Percentiles rank a stretch among this genome's conserved stretches.
These are phyloP conservation scores for Sonneratia caseolaris DNA, from an alignment of 345 rosid genomes.

Conservation along the genomic window DNA sequence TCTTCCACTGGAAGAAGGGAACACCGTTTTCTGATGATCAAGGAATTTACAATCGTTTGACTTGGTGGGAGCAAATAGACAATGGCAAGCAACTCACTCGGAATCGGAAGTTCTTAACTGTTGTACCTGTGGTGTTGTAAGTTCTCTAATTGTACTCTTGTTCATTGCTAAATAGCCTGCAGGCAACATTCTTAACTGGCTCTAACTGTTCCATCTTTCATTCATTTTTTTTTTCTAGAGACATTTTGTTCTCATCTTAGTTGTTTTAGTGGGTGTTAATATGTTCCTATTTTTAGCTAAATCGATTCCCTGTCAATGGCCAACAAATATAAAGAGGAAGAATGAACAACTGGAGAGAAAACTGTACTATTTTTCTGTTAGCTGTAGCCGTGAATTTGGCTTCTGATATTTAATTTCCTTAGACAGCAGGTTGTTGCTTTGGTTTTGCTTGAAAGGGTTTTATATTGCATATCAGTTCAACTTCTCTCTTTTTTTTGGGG, in stretches of 20 bases:
- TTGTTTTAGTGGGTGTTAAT: not conserved
- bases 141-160: constrained; percentile 4
- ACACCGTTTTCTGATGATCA: constrained; percentile 96
- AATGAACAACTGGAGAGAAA: not conserved
- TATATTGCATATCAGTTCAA: not conserved
- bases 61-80: constrained; percentile 99
- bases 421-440: not conserved
- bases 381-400: not conserved
- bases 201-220: not conserved
- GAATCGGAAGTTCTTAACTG: constrained; percentile 86
- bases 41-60: constrained; percentile 86
- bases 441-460: not conserved
- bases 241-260: not conserved
- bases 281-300: not conserved
- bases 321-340: not conserved
- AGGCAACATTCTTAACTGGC: not conserved
- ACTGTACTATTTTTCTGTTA: not conserved
- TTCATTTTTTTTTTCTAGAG: not conserved
- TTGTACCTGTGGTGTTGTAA: constrained; percentile 95
- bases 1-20: constrained; percentile 99
- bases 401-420: not conserved
- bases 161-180: not conserved
- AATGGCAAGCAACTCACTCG: constrained; percentile 93
- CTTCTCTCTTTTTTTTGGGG: not conserved
- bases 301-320: not conserved